Conservation (phyloP, 2,329 filamentous ascomycete genomes). For the Colletotrichum cordylinicola region DNA sequence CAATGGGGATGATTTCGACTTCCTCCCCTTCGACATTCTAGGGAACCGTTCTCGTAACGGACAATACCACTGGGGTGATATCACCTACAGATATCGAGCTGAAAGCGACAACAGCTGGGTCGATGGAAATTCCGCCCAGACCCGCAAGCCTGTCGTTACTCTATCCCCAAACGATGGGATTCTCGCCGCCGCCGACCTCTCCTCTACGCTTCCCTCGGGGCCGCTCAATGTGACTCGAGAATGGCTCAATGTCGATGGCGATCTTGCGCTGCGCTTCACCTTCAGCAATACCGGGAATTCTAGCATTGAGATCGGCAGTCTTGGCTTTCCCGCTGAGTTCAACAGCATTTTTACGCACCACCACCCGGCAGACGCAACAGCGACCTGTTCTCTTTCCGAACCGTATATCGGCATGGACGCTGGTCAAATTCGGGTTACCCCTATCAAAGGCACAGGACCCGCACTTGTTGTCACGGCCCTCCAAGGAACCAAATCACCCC, state of each 20-base stretch:
- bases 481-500: constrained; percentile 16
- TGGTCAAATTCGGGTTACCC: constrained; percentile 60
- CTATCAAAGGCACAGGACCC: constrained; percentile 54
- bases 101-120: constrained; percentile 46
- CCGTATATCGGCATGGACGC: constrained; percentile 65
- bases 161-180: constrained; percentile 22
- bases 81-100: constrained; percentile 60
- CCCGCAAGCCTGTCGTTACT: constrained; percentile 40
- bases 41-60: constrained; percentile 49
- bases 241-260: constrained; percentile 54
- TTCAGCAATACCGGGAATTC: constrained; percentile 47
- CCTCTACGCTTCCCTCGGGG: constrained; percentile 42
- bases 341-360: constrained; percentile 66
- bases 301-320: constrained; percentile 57
- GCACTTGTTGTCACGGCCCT: constrained; percentile 61
- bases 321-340: constrained; percentile 65
- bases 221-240: constrained; percentile 54
- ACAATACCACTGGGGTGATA: constrained; percentile 63
- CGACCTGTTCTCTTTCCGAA: constrained; percentile 60
- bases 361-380: constrained; percentile 50
- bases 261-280: constrained; percentile 57
- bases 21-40: constrained; percentile 58
- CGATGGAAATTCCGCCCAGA: constrained; percentile 49
- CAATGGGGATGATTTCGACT: constrained; percentile 51
- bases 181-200: constrained; percentile 45